Base-by-base conservation (phyloP, 1,284 basidiomycete species). In the Ustilago xerochloae region DNA sequence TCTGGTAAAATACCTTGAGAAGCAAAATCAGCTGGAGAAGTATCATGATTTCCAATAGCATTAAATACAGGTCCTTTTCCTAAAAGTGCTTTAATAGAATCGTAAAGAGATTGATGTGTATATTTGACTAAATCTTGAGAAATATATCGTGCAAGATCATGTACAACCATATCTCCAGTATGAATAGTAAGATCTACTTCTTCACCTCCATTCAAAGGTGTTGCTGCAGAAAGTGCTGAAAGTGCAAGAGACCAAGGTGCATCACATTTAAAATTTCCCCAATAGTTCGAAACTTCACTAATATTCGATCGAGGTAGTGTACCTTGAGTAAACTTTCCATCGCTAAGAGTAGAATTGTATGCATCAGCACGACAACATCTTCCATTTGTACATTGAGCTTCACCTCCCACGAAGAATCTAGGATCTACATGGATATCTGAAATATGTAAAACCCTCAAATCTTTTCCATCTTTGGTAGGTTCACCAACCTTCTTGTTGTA, bases 341-440 rank as follows among this genome's bases (percentile, higher is more conserved):
- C 66, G 9, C 88, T 89, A 61, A 88, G 89, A 3, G 82, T 69
- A 0, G 75, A 70, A 76, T 91, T 91, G 80, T 86, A 86, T 49
- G 86, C 87, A 74, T 89, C 88, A 26, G 85, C 82, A 33, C 92
- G 88, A 79, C 92, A 93, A 84, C 92, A 93, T 5, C 89, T 84
- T n/a, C 88, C 88, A n/a, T 87, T 87, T 24, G 89, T 89, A 80
- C 92, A 93, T 77, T 91, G 90, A 10, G 89, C 91, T 84, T 93
- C 92, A 6, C 90, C 86, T 16, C 90, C 90, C 33, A 89, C 92
- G 12, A 90, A 87, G 81, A 89, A 93, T 30, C 91, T 90, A 88
- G 92, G 89, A 80, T 93, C 92, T 53, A 93, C 85, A 84, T 93
- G 92, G 63, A 92, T 86, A 78, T 93, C 92, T 0, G 91, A 92